Percentiles rank a stretch among this genome's conserved stretches.
These are phyloP conservation scores for Apiospora phragmitis DNA, from an alignment of 2,329 filamentous ascomycete genomes.

Conservation along the genomic window DNA sequence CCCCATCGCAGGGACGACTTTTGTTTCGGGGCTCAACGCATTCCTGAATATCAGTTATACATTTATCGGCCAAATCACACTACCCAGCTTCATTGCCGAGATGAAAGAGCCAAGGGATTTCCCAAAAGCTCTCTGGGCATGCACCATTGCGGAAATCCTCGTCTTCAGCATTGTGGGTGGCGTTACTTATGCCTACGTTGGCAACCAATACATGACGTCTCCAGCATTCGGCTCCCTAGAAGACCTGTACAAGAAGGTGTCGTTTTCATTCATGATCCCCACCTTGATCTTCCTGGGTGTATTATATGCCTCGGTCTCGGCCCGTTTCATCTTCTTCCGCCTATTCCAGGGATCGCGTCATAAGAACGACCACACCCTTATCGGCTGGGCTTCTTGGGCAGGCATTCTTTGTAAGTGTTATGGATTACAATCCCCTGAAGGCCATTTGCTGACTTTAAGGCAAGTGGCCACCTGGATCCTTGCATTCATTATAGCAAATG, in stretches of 20 bases:
- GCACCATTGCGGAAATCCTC: conserved; percentile 84
- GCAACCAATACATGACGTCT: conserved; percentile 83
- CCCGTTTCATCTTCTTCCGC: conserved; percentile 90
- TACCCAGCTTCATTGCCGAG: conserved; percentile 93
- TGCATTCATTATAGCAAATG: conserved; percentile 90
- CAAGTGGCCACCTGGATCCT: conserved; percentile 71
- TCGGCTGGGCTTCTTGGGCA: conserved; percentile 80
- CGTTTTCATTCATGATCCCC: conserved; percentile 94
- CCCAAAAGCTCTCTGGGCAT: conserved; percentile 87
- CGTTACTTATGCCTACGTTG: conserved; percentile 84
- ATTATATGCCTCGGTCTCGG: conserved; percentile 85
- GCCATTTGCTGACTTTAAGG: conserved; percentile 14
- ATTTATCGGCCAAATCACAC: conserved; percentile 92
- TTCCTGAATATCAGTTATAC: conserved; percentile 97
- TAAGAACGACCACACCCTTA: conserved; percentile 75
- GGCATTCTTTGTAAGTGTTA: conserved; percentile 61
- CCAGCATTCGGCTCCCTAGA: conserved; percentile 86
- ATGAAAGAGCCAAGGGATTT: conserved; percentile 84
- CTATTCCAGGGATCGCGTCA: conserved; percentile 79
- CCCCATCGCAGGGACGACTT: conserved; percentile 71
- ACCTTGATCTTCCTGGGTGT: conserved; percentile 92
- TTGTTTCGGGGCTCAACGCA: conserved; percentile 79
- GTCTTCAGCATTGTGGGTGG: conserved; percentile 81
- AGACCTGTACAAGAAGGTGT: conserved; percentile 79
- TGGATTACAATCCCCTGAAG: no score